Evolutionary conservation across 1,284 basidiomycete species (phyloP).

Genomic region (Omphalotus olearius): DNA sequence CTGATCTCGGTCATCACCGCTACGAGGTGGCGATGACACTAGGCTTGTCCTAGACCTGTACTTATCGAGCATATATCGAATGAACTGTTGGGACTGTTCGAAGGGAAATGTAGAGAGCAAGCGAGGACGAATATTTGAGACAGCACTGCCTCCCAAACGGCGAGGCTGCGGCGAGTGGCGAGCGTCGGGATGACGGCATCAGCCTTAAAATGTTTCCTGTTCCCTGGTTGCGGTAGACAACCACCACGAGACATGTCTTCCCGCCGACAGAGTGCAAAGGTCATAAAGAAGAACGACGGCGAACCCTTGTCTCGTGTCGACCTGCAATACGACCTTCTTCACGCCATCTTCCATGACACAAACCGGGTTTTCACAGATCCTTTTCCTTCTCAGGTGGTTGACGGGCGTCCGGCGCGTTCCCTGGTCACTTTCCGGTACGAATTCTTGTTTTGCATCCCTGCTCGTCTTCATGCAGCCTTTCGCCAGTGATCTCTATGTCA

Average conservation of each 20-base stretch:
- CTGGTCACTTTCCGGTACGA: conserved; percentile 11
- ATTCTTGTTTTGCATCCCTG: background rate
- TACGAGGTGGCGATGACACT: no score
- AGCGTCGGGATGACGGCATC: background rate
- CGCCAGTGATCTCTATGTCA: conserved; percentile 77
- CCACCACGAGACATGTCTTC: conserved; percentile 4
- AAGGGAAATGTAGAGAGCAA: no score
- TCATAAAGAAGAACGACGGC: conserved; percentile 57
- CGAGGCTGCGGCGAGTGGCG: background rate
- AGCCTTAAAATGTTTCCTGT: background rate
- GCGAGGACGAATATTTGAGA: no score
- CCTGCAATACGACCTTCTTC: conserved; percentile 74
- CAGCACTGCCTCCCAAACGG: no score
- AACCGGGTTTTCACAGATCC: conserved; percentile 66
- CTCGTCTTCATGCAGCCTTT: conserved; percentile 20
- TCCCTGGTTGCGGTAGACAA: background rate
- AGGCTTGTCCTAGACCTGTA: no score
- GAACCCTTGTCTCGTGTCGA: conserved; percentile 61
- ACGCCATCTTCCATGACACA: conserved; percentile 56
- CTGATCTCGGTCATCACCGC: no score
- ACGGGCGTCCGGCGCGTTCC: conserved; percentile 20
- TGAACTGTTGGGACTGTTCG: no score
- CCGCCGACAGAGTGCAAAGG: conserved; percentile 8
- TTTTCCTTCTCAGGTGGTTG: conserved; percentile 35
- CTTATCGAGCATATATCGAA: no score